A percentile compares a stretch with the other conserved stretches of the same genome.
Conservation (phyloP, 2,329 filamentous ascomycete species). For the Hypoxylon sp. region DNA sequence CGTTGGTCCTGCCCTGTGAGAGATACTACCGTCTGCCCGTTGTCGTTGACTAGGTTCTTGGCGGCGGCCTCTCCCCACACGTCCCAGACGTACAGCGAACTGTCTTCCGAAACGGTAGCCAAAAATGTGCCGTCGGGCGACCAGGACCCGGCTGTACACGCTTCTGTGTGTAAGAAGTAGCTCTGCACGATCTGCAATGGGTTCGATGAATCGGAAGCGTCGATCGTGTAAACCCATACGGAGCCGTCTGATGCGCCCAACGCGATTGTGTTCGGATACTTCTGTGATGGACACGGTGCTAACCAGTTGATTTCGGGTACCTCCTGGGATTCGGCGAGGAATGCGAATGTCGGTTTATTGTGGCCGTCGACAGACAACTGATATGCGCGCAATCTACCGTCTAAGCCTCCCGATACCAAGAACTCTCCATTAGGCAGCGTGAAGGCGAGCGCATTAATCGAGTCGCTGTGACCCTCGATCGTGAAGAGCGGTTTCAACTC, state of each 20-base stretch:
- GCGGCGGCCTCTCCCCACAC: constrained; percentile 84
- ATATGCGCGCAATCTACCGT: constrained; percentile 85
- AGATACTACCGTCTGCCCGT: constrained; percentile 77
- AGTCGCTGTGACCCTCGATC: constrained; percentile 92
- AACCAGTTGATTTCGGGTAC: constrained; percentile 98
- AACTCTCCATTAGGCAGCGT: constrained; percentile 87
- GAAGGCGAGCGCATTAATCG: constrained; percentile 88
- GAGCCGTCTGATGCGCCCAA: constrained; percentile 91
- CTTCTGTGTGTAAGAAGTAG: constrained; percentile 89
- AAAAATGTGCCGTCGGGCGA: constrained; percentile 88
- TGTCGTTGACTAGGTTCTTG: constrained; percentile 64
- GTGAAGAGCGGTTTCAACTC: constrained; percentile 77
- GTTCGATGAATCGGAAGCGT: constrained; percentile 70
- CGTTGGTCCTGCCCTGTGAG: constrained; percentile 87
- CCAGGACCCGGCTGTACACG: constrained; percentile 93
- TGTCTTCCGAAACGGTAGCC: constrained; percentile 90
- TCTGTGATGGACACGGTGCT: constrained; percentile 77
- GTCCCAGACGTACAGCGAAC: constrained; percentile 92
- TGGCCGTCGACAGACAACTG: constrained; percentile 64
- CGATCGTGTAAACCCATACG: constrained; percentile 95
- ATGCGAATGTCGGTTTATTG: constrained; percentile 68
- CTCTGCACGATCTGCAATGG: constrained; percentile 87
- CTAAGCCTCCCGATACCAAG: constrained; percentile 87
- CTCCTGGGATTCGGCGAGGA: constrained; percentile 85
- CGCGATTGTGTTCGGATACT: constrained; percentile 84